Conservation (phyloP, 176 grass and related monocot species). For the Hsuehochloa calcarea region DNA sequence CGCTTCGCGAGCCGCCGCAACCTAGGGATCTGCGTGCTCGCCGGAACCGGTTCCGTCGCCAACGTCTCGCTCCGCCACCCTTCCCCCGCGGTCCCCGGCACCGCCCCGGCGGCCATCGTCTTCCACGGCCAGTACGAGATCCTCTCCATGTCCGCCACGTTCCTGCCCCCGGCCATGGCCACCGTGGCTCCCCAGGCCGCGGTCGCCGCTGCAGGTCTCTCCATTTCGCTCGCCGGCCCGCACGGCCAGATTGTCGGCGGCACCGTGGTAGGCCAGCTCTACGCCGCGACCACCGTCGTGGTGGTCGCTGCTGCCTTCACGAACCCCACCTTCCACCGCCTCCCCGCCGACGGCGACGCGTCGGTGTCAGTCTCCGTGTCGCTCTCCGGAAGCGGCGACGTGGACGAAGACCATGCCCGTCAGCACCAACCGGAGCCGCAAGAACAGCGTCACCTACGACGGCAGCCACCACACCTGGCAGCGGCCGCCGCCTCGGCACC, state of each 20-base stretch:
- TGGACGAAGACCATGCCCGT: constrained; percentile 37
- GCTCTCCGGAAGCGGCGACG: constrained; percentile 46
- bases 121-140: constrained; percentile 83
- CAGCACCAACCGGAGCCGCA: constrained; percentile 27
- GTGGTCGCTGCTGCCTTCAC: constrained; percentile 78
- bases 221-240: constrained; percentile 83
- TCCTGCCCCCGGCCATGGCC: constrained; percentile 59
- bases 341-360: constrained; percentile 64
- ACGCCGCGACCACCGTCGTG: constrained; percentile 67
- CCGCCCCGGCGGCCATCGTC: constrained; percentile 30
- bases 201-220: constrained; percentile 35
- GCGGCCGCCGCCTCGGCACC: constrained; percentile 7
- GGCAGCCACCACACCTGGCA: constrained; percentile 27
- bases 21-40: constrained; percentile 82
- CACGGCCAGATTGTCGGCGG: constrained; percentile 94
- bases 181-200: constrained; percentile 50
- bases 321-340: constrained; percentile 88
- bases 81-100: not conserved
- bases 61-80: constrained; percentile 74
- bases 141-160: constrained; percentile 84
- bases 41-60: constrained; percentile 64
- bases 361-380: constrained; percentile 54
- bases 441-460: constrained; percentile 17
- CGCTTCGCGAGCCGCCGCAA: constrained; percentile 54
- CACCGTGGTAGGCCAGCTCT: constrained; percentile 59